Evolutionary conservation across 1,139 yeast genomes (phyloP).

Genomic region (Ogataea hybrid): DNA sequence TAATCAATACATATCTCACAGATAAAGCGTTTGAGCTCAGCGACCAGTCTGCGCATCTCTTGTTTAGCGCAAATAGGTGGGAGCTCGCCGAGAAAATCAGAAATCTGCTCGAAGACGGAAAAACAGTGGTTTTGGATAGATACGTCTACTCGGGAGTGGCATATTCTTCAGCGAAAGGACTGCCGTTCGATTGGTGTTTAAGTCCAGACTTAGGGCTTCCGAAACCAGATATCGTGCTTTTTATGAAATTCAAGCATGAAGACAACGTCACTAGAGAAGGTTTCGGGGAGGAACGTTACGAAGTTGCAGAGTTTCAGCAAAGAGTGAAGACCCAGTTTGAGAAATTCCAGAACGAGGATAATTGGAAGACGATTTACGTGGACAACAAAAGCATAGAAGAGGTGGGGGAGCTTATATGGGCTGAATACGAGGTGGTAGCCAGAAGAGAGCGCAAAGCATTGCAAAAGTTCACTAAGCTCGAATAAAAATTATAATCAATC

Average conservation of each 20-base stretch:
- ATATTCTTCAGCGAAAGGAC: constrained; percentile 83
- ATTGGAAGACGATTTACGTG: constrained; percentile 54
- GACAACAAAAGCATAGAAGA: constrained; percentile 54
- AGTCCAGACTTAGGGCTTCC: constrained; percentile 84
- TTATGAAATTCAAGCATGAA: constrained; percentile 53
- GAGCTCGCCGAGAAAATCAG: constrained; percentile 59
- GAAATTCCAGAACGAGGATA: constrained; percentile 38
- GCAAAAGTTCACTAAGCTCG: constrained; percentile 14
- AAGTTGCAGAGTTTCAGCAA: constrained; percentile 66
- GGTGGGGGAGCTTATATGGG: constrained; percentile 41
- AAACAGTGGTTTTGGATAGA: constrained; percentile 70
- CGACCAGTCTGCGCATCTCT: constrained; percentile 79
- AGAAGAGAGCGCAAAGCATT: constrained; percentile 11
- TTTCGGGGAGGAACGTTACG: constrained; percentile 93
- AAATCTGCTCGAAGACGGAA: constrained; percentile 48
- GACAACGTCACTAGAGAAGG: constrained; percentile 64
- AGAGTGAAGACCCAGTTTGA: constrained; percentile 63
- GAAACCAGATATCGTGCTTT: constrained; percentile 79
- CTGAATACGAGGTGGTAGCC: constrained; percentile 14
- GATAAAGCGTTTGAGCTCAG: constrained; percentile 48
- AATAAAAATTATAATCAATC: constrained; percentile 1
- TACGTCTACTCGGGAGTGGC: constrained; percentile 94
- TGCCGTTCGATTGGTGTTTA: constrained; percentile 71
- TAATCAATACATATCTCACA: constrained; percentile 73
- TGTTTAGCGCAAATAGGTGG: constrained; percentile 96